phyloP scores from a whole-genome alignment of 768 basidiomycete genomes.

The Russula vinacea region DNA sequence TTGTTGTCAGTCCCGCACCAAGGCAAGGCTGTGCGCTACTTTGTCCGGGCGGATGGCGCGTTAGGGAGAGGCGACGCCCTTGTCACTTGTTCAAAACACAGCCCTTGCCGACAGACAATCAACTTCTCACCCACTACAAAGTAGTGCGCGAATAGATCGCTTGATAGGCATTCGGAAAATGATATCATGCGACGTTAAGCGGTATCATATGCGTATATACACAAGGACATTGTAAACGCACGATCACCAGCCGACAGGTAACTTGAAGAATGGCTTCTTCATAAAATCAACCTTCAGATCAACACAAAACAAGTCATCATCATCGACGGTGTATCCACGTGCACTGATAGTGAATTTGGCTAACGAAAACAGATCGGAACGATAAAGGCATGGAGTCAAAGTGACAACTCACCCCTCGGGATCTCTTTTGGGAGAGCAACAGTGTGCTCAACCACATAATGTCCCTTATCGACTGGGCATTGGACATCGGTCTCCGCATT shows the following conservation, averaged over 20 bases:
- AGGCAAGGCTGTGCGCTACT: slow-evolving; percentile 24
- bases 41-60: slow-evolving; percentile 24
- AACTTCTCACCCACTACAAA: neutral
- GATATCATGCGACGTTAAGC: neutral
- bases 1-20: slow-evolving; percentile 5
- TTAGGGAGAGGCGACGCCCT: neutral
- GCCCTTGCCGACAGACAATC: neutral
- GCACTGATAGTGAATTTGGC: slow-evolving; percentile 82
- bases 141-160: neutral
- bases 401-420: slow-evolving; percentile 56
- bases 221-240: slow-evolving; percentile 16
- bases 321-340: slow-evolving; percentile 63
- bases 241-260: slow-evolving; percentile 34
- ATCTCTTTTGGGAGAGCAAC: slow-evolving; percentile 90
- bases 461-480: slow-evolving; percentile 77
- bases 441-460: slow-evolving; percentile 73
- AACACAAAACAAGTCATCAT: slow-evolving; percentile 77
- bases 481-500: slow-evolving; percentile 71
- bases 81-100: slow-evolving; percentile 2
- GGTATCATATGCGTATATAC: slow-evolving; percentile 12
- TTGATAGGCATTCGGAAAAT: slow-evolving; percentile 4
- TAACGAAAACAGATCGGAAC: slow-evolving; percentile 36
- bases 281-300: slow-evolving; percentile 77
- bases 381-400: neutral
- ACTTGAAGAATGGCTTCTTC: slow-evolving; percentile 37